Evolutionary conservation across 257 asterid species (phyloP).

Genomic region (Ligustrum vulgare): DNA sequence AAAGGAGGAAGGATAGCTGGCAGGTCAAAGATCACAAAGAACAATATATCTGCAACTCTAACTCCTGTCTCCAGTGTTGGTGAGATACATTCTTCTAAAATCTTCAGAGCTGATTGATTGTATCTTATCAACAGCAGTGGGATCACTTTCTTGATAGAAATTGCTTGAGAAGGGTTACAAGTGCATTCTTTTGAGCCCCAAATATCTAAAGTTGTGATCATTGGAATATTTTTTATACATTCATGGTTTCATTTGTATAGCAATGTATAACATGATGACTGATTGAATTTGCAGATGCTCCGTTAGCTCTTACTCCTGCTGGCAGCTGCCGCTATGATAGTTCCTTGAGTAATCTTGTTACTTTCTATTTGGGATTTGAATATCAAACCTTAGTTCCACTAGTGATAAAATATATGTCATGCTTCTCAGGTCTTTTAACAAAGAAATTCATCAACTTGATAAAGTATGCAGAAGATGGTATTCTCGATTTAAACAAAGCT

Average conservation of each 20-base stretch:
- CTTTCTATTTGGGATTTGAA: conserved; percentile 17
- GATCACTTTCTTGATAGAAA: conserved; percentile 15
- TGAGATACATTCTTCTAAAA: conserved; percentile 32
- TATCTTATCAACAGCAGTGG: background rate
- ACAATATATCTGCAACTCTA: conserved; percentile 53
- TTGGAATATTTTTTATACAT: background rate
- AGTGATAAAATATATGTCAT: conserved; percentile 26
- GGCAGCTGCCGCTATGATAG: conserved; percentile 93
- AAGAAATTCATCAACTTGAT: conserved; percentile 48
- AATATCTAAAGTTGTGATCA: background rate
- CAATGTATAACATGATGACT: conserved; percentile 9
- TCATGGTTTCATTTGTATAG: background rate
- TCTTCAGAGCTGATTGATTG: background rate
- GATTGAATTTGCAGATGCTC: conserved; percentile 59
- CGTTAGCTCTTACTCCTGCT: conserved; percentile 85
- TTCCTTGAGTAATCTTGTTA: conserved; percentile 63
- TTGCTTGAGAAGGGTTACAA: background rate
- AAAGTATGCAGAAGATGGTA: conserved; percentile 72
- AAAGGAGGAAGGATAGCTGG: conserved; percentile 65
- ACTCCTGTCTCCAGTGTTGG: conserved; percentile 65
- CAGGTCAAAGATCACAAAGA: conserved; percentile 65
- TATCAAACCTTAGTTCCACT: conserved; percentile 21
- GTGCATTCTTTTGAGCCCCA: background rate
- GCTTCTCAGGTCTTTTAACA: conserved; percentile 53
- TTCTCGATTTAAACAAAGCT: conserved; percentile 86